These are phyloP conservation scores for Termitomyces sp. DNA, from an alignment of 768 basidiomycete species.

Conservation along the genomic window DNA sequence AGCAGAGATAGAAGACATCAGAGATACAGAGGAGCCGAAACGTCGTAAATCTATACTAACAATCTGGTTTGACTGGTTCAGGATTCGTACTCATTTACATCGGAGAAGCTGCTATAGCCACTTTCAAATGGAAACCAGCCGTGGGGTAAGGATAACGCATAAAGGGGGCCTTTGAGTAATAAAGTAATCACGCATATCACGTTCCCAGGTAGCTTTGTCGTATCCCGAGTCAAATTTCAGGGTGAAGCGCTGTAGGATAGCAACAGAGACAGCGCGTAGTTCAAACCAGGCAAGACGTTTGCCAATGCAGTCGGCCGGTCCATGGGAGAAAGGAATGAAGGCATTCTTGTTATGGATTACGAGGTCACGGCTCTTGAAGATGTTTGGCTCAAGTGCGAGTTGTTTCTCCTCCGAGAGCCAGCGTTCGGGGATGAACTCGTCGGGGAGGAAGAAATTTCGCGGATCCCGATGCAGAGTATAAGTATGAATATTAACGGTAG, in stretches of 20 bases:
- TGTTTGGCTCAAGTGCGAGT: conserved; percentile 10
- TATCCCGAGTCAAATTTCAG: conserved; percentile 21
- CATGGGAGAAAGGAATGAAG: conserved; percentile 34
- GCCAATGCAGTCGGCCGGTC: conserved; percentile 49
- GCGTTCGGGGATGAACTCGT: conserved; percentile 33
- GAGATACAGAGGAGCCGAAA: no score
- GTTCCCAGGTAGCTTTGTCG: conserved; percentile 20
- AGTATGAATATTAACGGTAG: conserved; percentile 27
- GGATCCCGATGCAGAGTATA: conserved; percentile 31
- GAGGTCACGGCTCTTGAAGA: conserved; percentile 8
- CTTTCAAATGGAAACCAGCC: background rate
- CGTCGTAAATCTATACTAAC: no score
- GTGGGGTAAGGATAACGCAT: background rate
- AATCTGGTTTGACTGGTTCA: no score
- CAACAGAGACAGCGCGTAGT: conserved; percentile 23
- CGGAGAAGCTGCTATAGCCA: background rate
- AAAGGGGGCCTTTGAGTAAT: conserved; percentile 9
- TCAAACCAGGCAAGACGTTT: conserved; percentile 28
- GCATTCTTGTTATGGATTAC: conserved; percentile 20
- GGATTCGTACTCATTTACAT: background rate
- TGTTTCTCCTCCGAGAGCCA: conserved; percentile 23
- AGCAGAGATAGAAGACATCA: no score
- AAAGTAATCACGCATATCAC: conserved; percentile 22
- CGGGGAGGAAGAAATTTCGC: conserved; percentile 29
- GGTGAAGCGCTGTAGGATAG: conserved; percentile 24